phyloP scores from a whole-genome alignment of 768 basidiomycete genomes.

The Lactarius pseudohatsudake region DNA sequence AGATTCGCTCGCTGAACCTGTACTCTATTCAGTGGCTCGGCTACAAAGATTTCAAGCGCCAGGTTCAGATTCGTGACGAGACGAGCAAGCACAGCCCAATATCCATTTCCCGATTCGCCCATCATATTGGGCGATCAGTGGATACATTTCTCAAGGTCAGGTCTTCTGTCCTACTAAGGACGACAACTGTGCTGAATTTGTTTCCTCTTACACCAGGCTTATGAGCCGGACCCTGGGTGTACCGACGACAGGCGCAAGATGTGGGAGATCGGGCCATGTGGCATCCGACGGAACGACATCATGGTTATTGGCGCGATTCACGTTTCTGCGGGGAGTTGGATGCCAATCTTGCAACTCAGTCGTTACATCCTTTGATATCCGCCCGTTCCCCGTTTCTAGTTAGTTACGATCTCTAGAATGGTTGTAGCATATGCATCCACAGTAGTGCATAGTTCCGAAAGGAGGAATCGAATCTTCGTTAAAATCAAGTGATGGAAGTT shows the following conservation, averaged over 20 bases:
- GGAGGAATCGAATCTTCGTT: background rate
- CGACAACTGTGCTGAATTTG: background rate
- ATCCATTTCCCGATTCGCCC: constrained; percentile 4
- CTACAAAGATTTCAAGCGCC: constrained; percentile 14
- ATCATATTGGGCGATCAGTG: constrained; percentile 17
- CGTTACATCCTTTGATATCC: constrained; percentile 3
- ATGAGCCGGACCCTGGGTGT: background rate
- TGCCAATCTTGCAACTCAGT: constrained; percentile 21
- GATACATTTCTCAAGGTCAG: constrained; percentile 10
- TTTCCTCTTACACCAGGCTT: background rate
- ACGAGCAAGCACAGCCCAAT: constrained; percentile 4
- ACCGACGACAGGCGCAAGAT: background rate
- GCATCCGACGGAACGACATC: background rate
- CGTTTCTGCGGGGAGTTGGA: constrained; percentile 15
- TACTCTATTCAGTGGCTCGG: constrained; percentile 13
- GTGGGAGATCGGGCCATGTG: constrained; percentile 6
- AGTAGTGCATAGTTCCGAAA: background rate
- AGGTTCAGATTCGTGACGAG: constrained; percentile 20
- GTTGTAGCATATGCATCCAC: background rate
- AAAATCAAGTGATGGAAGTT: background rate
- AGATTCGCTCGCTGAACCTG: background rate
- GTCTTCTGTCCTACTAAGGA: background rate
- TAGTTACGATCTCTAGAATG: background rate
- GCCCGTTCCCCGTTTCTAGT: background rate
- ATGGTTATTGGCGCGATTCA: constrained; percentile 16